These are phyloP conservation scores for Eimeria mitis DNA, from an alignment of 169 alveolate species.

Conservation along the genomic window DNA sequence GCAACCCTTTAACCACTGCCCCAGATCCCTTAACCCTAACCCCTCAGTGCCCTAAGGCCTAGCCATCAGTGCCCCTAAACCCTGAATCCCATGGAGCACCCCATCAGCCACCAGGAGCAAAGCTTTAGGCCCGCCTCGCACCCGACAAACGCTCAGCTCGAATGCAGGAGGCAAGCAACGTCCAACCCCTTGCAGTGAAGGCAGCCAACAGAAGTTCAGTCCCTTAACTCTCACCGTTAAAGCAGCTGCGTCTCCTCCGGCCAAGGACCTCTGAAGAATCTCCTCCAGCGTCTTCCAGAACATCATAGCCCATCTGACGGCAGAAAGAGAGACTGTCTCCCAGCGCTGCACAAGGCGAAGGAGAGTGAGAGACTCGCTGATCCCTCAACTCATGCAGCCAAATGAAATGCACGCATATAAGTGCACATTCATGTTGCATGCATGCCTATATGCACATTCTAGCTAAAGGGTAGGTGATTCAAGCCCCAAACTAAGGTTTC, in stretches of 20 bases:
- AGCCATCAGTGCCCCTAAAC: too few relatives aligned
- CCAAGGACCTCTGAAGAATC: background rate
- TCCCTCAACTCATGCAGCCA: background rate
- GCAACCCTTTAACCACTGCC: background rate
- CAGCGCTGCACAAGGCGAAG: conserved; percentile 15
- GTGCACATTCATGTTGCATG: background rate
- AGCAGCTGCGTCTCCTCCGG: conserved; percentile 16
- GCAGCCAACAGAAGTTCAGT: background rate
- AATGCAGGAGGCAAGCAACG: background rate
- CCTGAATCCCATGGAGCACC: background rate
- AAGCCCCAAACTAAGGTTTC: background rate
- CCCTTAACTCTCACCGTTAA: conserved; percentile 26
- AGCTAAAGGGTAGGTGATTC: background rate
- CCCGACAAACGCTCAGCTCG: background rate
- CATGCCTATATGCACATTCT: background rate
- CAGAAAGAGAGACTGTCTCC: conserved; percentile 48
- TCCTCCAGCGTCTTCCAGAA: background rate
- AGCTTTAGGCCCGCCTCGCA: background rate
- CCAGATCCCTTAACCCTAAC: background rate
- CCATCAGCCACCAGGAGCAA: background rate
- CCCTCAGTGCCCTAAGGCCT: too few relatives aligned
- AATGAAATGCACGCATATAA: background rate
- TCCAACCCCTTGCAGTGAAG: background rate
- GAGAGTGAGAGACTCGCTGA: background rate
- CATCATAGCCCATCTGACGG: conserved; percentile 46